These are phyloP conservation scores for Cercis canadensis DNA, from an alignment of 306 rosid species.

Conservation along the genomic window DNA sequence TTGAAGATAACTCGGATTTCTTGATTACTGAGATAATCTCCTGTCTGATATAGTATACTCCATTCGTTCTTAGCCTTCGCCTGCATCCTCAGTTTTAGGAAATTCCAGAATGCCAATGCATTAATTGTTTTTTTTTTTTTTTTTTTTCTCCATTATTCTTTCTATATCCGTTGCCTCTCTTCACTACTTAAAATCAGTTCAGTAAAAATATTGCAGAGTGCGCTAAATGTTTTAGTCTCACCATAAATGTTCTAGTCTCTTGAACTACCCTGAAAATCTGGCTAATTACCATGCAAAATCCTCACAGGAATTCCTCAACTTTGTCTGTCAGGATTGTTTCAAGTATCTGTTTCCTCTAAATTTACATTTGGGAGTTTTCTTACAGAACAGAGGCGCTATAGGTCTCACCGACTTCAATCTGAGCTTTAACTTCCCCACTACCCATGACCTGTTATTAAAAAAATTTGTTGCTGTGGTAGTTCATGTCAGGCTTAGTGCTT, in stretches of 20 bases:
- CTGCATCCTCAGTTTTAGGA: no score
- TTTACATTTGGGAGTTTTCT: neutral
- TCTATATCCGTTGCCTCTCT: no score
- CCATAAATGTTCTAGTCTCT: no score
- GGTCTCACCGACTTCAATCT: neutral
- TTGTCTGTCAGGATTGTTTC: neutral
- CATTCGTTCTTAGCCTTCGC: no score
- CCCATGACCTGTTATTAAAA: constrained; percentile 17
- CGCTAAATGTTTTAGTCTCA: no score
- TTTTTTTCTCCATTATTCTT: no score
- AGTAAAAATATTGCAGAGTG: no score
- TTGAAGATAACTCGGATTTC: constrained; percentile 49
- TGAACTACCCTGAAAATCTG: no score
- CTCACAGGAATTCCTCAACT: no score
- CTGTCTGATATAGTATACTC: constrained; percentile 1
- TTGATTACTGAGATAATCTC: constrained; percentile 49
- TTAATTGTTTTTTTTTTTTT: neutral
- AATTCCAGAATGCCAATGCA: constrained; percentile 10
- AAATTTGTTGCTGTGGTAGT: neutral
- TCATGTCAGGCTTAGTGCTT: constrained; percentile 7
- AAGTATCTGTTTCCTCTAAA: neutral
- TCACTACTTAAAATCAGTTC: no score
- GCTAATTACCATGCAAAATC: no score
- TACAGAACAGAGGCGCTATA: neutral
- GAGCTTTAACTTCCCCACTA: constrained; percentile 3